Percentiles rank a stretch among this genome's conserved stretches.
These are phyloP conservation scores for Marchantia paleacea DNA, from an alignment of 225 moss, liverwort and hornwort species.

Conservation along the genomic window DNA sequence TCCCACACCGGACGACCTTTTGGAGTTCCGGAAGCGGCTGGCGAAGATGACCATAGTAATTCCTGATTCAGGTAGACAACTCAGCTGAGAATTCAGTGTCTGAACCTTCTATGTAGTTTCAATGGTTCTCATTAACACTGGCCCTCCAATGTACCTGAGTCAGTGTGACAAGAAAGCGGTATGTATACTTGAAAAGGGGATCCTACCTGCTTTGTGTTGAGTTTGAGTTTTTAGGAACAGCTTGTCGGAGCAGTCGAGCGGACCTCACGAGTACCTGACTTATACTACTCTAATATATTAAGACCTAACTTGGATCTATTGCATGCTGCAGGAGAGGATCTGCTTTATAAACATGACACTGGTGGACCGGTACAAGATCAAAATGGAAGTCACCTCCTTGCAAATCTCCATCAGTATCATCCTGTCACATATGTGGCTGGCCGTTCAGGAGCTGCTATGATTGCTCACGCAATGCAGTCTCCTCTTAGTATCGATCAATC, in stretches of 20 bases:
- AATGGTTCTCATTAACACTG: background rate
- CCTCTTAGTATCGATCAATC: slow-evolving; percentile 15
- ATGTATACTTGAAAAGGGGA: too few species aligned
- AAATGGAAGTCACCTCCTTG: background rate
- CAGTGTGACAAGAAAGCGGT: background rate
- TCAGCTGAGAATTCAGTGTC: background rate
- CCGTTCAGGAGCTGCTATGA: slow-evolving; percentile 36
- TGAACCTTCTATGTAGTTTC: background rate
- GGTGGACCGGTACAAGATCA: background rate
- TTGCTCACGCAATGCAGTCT: slow-evolving; percentile 31
- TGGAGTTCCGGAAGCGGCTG: slow-evolving; percentile 22
- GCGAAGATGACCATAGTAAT: slow-evolving; percentile 14
- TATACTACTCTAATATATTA: too few species aligned
- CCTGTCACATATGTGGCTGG: slow-evolving; percentile 31
- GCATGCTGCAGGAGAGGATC: background rate
- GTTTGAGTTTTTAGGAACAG: too few species aligned
- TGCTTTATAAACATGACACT: background rate
- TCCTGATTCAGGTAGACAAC: slow-evolving; percentile 15
- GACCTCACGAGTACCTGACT: too few species aligned
- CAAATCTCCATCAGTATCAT: slow-evolving; percentile 17
- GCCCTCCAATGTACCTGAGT: background rate
- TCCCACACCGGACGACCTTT: background rate
- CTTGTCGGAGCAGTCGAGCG: too few species aligned
- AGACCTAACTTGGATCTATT: background rate
- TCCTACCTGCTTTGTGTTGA: background rate